These are phyloP conservation scores for Fusarium circinatum DNA, from an alignment of 2,329 filamentous ascomycete species.

Conservation along the genomic window DNA sequence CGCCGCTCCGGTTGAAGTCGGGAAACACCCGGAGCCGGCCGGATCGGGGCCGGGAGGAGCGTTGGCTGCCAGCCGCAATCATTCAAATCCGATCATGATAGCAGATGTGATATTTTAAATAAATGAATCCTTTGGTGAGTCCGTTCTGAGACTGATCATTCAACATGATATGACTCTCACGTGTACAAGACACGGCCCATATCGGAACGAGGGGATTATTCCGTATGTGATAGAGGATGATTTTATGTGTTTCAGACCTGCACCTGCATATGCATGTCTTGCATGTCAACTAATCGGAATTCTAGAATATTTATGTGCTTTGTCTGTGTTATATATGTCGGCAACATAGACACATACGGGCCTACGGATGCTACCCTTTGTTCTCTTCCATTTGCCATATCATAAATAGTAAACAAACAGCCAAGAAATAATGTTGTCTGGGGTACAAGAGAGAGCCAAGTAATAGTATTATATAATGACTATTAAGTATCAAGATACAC, in stretches of 20 bases:
- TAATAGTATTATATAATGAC: neutral
- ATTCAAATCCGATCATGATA: neutral
- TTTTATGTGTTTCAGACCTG: constrained; percentile 30
- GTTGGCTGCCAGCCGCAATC: neutral
- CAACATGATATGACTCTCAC: neutral
- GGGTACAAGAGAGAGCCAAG: neutral
- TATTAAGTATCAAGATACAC: neutral
- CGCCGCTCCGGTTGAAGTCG: constrained; percentile 29
- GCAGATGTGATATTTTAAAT: too few relatives aligned
- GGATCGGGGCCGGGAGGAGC: constrained; percentile 20
- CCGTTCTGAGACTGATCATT: neutral
- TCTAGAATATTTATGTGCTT: neutral
- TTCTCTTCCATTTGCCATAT: neutral
- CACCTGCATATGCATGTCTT: constrained; percentile 25
- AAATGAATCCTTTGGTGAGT: accelerated
- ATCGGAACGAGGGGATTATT: neutral
- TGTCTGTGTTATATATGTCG: neutral
- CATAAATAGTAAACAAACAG: neutral
- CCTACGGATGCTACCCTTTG: neutral
- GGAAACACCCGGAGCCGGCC: constrained; percentile 20
- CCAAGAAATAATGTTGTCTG: neutral
- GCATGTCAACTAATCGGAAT: constrained; percentile 1
- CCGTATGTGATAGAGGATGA: constrained; percentile 4
- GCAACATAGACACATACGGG: neutral
- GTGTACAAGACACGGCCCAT: neutral